Evolutionary conservation across 202 grass and related monocot species (phyloP).

Genomic region (Schoenoplectus triqueter): DNA sequence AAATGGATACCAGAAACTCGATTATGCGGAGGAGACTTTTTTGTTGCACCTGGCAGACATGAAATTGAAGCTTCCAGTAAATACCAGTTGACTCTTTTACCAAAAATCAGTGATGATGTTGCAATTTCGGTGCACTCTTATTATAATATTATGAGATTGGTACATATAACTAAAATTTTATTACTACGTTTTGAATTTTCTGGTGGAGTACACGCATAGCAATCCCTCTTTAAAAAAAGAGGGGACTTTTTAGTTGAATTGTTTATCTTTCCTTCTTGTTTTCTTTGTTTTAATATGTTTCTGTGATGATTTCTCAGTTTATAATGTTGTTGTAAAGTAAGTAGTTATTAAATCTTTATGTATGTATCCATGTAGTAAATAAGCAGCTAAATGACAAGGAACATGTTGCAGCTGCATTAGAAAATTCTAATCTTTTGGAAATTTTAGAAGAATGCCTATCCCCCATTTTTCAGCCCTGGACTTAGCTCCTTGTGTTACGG

Average conservation of each 20-base stretch:
- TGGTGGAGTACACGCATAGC: background rate
- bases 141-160: background rate
- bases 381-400: slow-evolving; percentile 97
- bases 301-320: background rate
- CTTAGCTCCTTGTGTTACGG: slow-evolving; percentile 9
- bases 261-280: background rate
- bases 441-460: slow-evolving; percentile 75
- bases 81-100: background rate
- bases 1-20: too few species aligned
- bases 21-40: slow-evolving; percentile 26
- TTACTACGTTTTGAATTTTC: background rate
- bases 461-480: slow-evolving; percentile 59
- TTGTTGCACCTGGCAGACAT: slow-evolving; percentile 67
- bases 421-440: slow-evolving; percentile 68
- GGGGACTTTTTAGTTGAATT: background rate
- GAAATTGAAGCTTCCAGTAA: slow-evolving; percentile 46
- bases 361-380: slow-evolving; percentile 60
- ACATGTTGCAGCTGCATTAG: slow-evolving; percentile 81
- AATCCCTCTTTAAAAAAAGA: background rate
- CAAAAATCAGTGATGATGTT: background rate
- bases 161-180: background rate
- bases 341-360: background rate
- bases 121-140: background rate
- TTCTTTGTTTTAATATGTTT: background rate
- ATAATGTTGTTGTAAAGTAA: background rate